Percentiles rank a stretch among this genome's conserved stretches.
phyloP scores from a whole-genome alignment of 1,139 yeast genomes.

The Debaryomyces udenii region DNA sequence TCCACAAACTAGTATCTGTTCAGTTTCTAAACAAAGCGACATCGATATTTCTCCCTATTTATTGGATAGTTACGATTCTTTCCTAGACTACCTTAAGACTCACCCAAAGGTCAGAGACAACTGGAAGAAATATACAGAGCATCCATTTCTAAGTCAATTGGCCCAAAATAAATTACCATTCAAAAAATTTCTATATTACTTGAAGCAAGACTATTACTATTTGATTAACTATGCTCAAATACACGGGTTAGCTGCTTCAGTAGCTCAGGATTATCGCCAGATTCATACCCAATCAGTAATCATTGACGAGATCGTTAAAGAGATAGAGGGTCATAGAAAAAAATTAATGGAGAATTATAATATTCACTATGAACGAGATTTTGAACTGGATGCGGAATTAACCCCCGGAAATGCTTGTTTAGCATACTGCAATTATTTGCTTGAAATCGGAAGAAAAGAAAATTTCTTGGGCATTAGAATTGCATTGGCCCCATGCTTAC shows the following conservation, averaged over 20 bases:
- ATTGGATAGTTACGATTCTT: constrained; percentile 16
- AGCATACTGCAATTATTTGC: constrained; percentile 62
- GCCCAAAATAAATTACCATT: constrained; percentile 56
- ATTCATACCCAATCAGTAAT: constrained; percentile 56
- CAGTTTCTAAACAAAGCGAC: background rate
- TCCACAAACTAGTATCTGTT: constrained; percentile 20
- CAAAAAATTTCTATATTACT: constrained; percentile 56
- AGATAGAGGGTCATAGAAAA: constrained; percentile 57
- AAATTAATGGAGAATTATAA: constrained; percentile 51
- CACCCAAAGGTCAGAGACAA: constrained; percentile 58
- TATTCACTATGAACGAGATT: constrained; percentile 47
- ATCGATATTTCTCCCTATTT: constrained; percentile 1
- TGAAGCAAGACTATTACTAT: constrained; percentile 75
- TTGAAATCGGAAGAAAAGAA: constrained; percentile 51
- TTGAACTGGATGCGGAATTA: constrained; percentile 42
- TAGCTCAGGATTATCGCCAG: constrained; percentile 58
- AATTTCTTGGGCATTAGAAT: constrained; percentile 69
- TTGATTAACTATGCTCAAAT: constrained; percentile 69
- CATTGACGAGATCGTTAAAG: constrained; percentile 55
- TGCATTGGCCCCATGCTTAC: constrained; percentile 75
- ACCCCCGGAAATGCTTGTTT: constrained; percentile 58
- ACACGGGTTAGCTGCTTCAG: constrained; percentile 66
- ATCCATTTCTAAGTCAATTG: constrained; percentile 59
- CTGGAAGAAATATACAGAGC: constrained; percentile 65
- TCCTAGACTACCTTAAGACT: constrained; percentile 52